Evolutionary conservation across 805 yeast genomes (phyloP).

Genomic region (Schwanniomyces yamadae): DNA sequence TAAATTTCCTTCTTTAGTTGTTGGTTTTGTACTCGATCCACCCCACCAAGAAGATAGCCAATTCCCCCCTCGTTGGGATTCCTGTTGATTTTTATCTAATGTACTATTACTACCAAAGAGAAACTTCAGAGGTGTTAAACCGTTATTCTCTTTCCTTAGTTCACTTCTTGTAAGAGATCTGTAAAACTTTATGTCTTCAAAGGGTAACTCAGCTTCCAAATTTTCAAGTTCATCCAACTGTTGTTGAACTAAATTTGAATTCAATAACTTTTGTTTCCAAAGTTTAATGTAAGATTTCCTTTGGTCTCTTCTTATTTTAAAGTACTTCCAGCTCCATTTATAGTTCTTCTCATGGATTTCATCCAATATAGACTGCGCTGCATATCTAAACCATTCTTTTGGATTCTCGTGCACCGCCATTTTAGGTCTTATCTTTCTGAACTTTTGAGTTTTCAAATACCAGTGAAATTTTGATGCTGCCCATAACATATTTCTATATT

Average conservation of each 20-base stretch:
- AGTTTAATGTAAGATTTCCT: constrained; percentile 63
- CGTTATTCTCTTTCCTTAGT: constrained; percentile 60
- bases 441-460: constrained; percentile 73
- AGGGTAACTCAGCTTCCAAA: constrained; percentile 60
- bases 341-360: constrained; percentile 81
- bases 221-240: constrained; percentile 42
- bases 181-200: constrained; percentile 82
- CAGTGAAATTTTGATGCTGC: constrained; percentile 80
- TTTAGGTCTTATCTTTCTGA: constrained; percentile 67
- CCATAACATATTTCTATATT: constrained; percentile 78
- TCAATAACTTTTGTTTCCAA: constrained; percentile 62
- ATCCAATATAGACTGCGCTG: constrained; percentile 69
- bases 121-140: constrained; percentile 29
- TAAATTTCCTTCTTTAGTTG: constrained; percentile 34
- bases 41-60: constrained; percentile 78
- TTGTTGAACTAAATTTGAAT: constrained; percentile 22
- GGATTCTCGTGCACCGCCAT: constrained; percentile 60
- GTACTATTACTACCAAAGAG: constrained; percentile 8
- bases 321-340: constrained; percentile 86
- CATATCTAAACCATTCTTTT: constrained; percentile 75
- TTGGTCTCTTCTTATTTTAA: constrained; percentile 69
- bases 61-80: constrained; percentile 35
- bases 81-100: constrained; percentile 16
- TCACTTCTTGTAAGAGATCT: constrained; percentile 75
- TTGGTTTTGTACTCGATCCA: constrained; percentile 18